phyloP scores from a whole-genome alignment of 2,329 filamentous ascomycete genomes.

The Aspergillus thermomutatus region DNA sequence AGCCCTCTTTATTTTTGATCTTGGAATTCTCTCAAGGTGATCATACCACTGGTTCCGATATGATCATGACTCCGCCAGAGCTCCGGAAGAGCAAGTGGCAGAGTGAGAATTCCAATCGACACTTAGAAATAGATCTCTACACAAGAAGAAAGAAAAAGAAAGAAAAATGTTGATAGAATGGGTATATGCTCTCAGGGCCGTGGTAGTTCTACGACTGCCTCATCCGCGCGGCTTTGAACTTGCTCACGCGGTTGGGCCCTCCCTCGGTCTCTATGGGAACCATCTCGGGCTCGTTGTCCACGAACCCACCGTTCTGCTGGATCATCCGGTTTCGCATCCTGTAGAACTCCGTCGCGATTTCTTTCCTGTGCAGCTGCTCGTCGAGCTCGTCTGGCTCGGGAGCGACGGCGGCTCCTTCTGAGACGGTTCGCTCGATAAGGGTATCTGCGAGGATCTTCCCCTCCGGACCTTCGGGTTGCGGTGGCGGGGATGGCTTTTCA shows the following conservation, averaged over 20 bases:
- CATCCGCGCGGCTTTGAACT: conserved; percentile 47
- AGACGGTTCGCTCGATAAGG: conserved; percentile 51
- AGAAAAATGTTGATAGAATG: conserved; percentile 5
- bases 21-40: conserved; percentile 24
- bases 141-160: background rate
- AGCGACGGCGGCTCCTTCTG: conserved; percentile 28
- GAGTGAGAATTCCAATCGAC: background rate
- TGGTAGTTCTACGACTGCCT: conserved; percentile 19
- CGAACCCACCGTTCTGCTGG: conserved; percentile 76
- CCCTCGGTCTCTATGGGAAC: conserved; percentile 66
- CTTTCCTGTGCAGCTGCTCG: conserved; percentile 66
- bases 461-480: conserved; percentile 42
- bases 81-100: background rate
- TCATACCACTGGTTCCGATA: conserved; percentile 17
- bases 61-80: conserved; percentile 8
- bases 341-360: conserved; percentile 81
- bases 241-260: conserved; percentile 40
- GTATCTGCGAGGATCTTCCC: conserved; percentile 57
- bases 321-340: conserved; percentile 79
- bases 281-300: conserved; percentile 65
- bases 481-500: conserved; percentile 21
- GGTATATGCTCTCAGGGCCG: conserved; percentile 15
- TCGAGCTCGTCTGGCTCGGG: conserved; percentile 66
- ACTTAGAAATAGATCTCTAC: conserved; percentile 3
- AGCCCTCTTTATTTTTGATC: conserved; percentile 28